Base-by-base conservation (phyloP, 164 flowering plant genomes). In the Aristolochia contorta region DNA sequence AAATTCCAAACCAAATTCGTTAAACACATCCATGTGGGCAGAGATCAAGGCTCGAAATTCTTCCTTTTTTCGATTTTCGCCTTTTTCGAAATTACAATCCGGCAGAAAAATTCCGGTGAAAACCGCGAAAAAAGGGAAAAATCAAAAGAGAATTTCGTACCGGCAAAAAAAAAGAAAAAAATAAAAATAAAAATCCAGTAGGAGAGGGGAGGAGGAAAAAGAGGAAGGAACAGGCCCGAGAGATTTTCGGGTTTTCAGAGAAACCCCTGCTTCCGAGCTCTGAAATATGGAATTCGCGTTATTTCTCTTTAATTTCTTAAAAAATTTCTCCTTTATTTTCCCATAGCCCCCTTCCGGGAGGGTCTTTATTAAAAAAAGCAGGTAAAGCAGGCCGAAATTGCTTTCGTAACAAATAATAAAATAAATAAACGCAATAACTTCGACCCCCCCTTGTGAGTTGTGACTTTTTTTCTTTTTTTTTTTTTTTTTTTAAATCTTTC, bases 361-460 rank as follows among this genome's bases (percentile, higher is more conserved):
- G 45, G 49, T 3, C 49, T 58, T 61, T 54, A n/a, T 65, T 57
- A 48, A 58, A 58, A n/a, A 70, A 70, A 58, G 77, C 58, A 73
- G 65, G 73, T 69, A 73, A 67, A 69, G 71, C 66, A 63, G 71
- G 71, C 66, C 66, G 68, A 70, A 69, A 69, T 73, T 73, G 73
- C 71, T 69, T 66, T 69, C 66, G 54, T 64, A 22, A 56, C 15
- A 63, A 59, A 56, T 53, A 63, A 57, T 43, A 57, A 57, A 69
- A 65, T 57, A 57, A 56, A 48, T 47, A 52, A 47, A 47, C 55
- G 60, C 72, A 64, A 59, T 64, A 68, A 68, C 50, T 58, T 33
- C 53, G 6, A 23, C 32, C 14, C 61, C 62, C n/a, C 57, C 6
- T 15, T 20, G 48, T 32, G 15, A 20, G 1, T 18, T 48, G 52